Evolutionary conservation across 768 basidiomycete genomes (phyloP).

Genomic region (Leucosporidium scottii): DNA sequence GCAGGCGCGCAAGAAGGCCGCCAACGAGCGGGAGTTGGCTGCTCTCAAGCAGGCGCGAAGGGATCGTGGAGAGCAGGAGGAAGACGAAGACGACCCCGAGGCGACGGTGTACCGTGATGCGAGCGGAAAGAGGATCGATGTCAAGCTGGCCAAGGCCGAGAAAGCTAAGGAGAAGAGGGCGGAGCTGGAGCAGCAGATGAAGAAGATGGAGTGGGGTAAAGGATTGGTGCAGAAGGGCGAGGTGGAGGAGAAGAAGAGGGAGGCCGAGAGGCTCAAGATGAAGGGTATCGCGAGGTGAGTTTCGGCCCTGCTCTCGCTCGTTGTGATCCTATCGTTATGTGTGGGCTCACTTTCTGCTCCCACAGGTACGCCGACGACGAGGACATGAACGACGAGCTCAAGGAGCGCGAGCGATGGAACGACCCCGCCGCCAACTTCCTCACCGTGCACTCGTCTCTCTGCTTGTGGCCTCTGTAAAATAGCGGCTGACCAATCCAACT

Average conservation of each 20-base stretch:
- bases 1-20: conserved; percentile 42
- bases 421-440: conserved; percentile 96
- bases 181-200: conserved; percentile 73
- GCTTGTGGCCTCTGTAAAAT: background rate
- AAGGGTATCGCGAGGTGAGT: conserved; percentile 61
- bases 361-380: conserved; percentile 64
- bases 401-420: conserved; percentile 79
- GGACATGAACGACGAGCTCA: conserved; percentile 76
- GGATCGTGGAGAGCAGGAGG: conserved; percentile 29
- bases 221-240: conserved; percentile 84
- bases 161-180: conserved; percentile 73
- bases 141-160: conserved; percentile 74
- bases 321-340: no score
- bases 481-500: background rate
- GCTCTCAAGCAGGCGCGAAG: conserved; percentile 51
- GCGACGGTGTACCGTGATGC: conserved; percentile 93
- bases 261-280: conserved; percentile 61
- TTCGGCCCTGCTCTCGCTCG: background rate
- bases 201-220: conserved; percentile 98
- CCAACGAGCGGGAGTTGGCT: conserved; percentile 46
- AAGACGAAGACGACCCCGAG: conserved; percentile 48
- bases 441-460: conserved; percentile 50
- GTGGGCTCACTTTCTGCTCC: no score
- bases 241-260: conserved; percentile 56
- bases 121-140: conserved; percentile 78